These are phyloP conservation scores for Beauveria rudraprayagi DNA, from an alignment of 2,329 filamentous ascomycete species.

Conservation along the genomic window DNA sequence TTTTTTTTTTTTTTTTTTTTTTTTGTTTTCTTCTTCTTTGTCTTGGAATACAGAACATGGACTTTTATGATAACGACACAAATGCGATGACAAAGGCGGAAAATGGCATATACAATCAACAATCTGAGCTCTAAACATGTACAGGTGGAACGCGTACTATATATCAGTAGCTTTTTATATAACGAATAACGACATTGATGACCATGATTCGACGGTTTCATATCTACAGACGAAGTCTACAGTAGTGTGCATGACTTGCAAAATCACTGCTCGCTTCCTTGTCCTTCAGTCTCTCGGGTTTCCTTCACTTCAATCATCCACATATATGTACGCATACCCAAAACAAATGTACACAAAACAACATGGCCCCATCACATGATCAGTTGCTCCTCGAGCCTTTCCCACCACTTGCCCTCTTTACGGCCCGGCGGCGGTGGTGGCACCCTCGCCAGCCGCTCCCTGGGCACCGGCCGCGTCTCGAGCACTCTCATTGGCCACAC, in stretches of 20 bases:
- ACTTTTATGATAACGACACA: neutral
- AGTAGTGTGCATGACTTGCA: neutral
- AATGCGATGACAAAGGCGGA: neutral
- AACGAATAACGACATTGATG: neutral
- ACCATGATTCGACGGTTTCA: neutral
- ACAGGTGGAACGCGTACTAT: neutral
- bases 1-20: neutral
- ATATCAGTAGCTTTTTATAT: neutral
- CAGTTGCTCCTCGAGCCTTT: conserved; percentile 22
- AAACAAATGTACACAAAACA: neutral
- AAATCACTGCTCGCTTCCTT: neutral
- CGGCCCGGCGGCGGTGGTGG: neutral
- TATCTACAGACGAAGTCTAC: neutral
- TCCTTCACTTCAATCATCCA: neutral
- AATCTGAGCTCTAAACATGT: neutral
- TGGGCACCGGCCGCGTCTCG: conserved; percentile 20
- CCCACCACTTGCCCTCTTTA: conserved; percentile 22
- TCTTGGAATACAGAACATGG: neutral
- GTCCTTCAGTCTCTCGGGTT: neutral
- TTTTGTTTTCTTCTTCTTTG: neutral
- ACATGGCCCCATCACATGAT: conserved; percentile 15
- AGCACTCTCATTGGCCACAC: conserved; percentile 17
- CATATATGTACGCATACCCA: neutral
- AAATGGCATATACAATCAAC: neutral
- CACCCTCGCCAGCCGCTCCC: neutral